Conservation (phyloP, 768 basidiomycete species). For the Trametes gibbosa region DNA sequence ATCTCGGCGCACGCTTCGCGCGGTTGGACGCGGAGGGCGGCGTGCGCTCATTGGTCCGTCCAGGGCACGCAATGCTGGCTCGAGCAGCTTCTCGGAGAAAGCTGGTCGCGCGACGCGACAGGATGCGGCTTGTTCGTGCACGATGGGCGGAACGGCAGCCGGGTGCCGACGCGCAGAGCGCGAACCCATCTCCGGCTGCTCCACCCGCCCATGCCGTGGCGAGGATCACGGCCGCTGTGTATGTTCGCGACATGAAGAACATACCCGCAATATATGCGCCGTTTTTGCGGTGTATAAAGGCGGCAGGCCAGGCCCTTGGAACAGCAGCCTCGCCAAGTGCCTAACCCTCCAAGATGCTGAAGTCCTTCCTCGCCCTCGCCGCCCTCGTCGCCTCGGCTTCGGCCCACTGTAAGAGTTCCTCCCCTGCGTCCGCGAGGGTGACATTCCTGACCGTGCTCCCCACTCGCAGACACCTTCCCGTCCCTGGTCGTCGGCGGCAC, state of each 20-base stretch:
- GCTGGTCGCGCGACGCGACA: slow-evolving; percentile 2
- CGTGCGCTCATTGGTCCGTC: background rate
- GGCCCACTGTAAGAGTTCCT: slow-evolving; percentile 15
- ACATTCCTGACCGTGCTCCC: background rate
- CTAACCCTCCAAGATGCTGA: slow-evolving; percentile 14
- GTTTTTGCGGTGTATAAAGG: slow-evolving; percentile 5
- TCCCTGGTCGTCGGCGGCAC: slow-evolving; percentile 28
- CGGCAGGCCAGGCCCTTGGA: background rate
- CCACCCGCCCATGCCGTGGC: background rate
- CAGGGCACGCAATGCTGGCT: background rate
- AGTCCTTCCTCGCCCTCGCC: slow-evolving; percentile 11
- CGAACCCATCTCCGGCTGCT: slow-evolving; percentile 6
- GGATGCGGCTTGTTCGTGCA: background rate
- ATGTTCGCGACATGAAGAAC: background rate
- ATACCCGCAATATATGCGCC: background rate
- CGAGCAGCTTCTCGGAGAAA: slow-evolving; percentile 13
- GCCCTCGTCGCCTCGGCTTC: slow-evolving; percentile 15
- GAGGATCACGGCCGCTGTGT: background rate
- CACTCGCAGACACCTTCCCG: slow-evolving; percentile 30
- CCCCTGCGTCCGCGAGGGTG: background rate
- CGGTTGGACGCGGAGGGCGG: background rate
- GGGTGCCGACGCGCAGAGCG: background rate
- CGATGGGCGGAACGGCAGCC: background rate
- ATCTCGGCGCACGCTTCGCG: background rate
- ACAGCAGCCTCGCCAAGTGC: background rate